Evolutionary conservation across 352 stramenopile genomes (phyloP), one percentile per base, ranked within the genome.

Genomic region (Phytophthora pistaciae): DNA sequence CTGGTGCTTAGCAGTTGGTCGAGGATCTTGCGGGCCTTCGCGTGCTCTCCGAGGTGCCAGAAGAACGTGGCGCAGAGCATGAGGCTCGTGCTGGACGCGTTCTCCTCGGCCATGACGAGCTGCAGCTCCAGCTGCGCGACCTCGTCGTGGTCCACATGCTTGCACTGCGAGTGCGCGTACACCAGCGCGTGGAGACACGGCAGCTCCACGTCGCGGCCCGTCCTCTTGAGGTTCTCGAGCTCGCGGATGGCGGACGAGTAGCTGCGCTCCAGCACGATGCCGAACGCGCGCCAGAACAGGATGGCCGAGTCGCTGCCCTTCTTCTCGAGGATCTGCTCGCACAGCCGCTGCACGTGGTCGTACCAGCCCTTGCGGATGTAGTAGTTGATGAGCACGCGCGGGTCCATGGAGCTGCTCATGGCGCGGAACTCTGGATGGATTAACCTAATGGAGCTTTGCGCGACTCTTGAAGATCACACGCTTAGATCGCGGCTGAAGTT

Each of bases 351-450:
- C 7, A 95, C 84, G 66, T 97, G 90, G 63, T 93, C 78, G 64
- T 91, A 96, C 86, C 91, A 96, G 56, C 91, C 87, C 68, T 96
- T 93, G 66, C 91, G 87, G 42, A 95, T 64, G 74, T 97, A 98
- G 70, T 94, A 96, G 70, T 95, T 93, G 78, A 94, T 93, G 29
- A 95, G 72, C 57, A 87, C 88, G 49, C 82, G 83, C 23, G 83
- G 75, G 36, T 95, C 88, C 75, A 91, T 70, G n/a, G 52, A 40
- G 36, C 57, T 68, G 52, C 64, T 67, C 62, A 72, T 63, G 21
- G 3, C 56, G 48, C 16, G 9, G 38, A 18, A 7, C 25, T 29
- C 25, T n/a, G 11, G 23, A 54, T 13, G 9, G 20, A 48, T 50
- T 13, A 3, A 13, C 9, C 16, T 49, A 13, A 49, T 53, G 16